Percentiles rank a stretch among this genome's conserved stretches.
These are phyloP conservation scores for Quercus suber DNA, from an alignment of 306 rosid genomes.

Conservation along the genomic window DNA sequence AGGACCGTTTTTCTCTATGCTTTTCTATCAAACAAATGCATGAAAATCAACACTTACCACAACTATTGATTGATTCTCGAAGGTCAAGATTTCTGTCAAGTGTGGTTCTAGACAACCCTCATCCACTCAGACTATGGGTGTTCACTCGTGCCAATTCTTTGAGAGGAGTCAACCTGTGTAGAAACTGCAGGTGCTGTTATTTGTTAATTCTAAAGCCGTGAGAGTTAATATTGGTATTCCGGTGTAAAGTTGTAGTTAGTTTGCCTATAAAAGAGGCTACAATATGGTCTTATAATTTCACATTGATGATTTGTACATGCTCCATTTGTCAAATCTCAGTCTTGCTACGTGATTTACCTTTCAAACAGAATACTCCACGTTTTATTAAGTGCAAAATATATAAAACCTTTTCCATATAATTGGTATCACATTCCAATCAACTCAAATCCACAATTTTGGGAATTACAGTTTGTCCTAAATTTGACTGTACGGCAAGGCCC, in stretches of 20 bases:
- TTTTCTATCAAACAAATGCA: slow-evolving; percentile 20
- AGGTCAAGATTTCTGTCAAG: slow-evolving; percentile 29
- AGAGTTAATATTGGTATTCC: slow-evolving; percentile 8
- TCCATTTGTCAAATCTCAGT: neutral
- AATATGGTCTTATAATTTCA: neutral
- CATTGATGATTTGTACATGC: slow-evolving; percentile 1
- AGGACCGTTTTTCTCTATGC: slow-evolving; percentile 12
- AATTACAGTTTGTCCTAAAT: no score
- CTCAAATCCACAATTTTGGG: no score
- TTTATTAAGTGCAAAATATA: no score
- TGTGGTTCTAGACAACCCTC: slow-evolving; percentile 5
- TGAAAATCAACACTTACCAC: slow-evolving; percentile 17
- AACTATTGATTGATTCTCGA: slow-evolving; percentile 16
- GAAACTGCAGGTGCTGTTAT: slow-evolving; percentile 24
- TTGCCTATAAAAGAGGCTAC: slow-evolving; percentile 30
- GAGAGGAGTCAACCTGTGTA: slow-evolving; percentile 32
- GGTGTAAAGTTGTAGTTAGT: slow-evolving; percentile 62
- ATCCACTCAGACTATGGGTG: slow-evolving; percentile 25
- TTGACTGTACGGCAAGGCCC: no score
- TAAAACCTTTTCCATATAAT: no score
- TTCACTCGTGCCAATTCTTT: slow-evolving; percentile 32
- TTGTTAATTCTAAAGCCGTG: slow-evolving; percentile 29
- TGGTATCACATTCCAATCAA: no score
- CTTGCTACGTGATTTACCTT: neutral
- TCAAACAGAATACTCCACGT: neutral